These are phyloP conservation scores for Mortierella claussenii DNA, from an alignment of 192 early-diverging fungal species.

Conservation along the genomic window DNA sequence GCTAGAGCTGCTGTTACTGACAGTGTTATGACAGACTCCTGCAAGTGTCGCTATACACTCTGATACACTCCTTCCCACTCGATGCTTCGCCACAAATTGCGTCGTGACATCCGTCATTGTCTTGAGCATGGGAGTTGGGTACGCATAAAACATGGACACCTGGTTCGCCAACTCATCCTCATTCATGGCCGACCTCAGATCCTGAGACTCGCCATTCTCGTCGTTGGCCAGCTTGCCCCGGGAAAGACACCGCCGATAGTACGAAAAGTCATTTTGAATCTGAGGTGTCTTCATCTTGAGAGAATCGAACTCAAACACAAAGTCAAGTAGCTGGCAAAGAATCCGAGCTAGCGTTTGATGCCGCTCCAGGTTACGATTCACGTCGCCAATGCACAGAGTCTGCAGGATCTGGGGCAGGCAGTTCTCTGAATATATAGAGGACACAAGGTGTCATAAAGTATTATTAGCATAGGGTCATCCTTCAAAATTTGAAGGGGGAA, in stretches of 20 bases:
- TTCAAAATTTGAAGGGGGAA: not conserved
- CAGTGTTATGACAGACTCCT: constrained; percentile 81
- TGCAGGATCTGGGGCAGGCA: constrained; percentile 71
- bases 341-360: constrained; percentile 83
- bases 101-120: constrained; percentile 84
- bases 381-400: constrained; percentile 72
- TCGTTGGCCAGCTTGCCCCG: constrained; percentile 77
- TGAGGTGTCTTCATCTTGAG: constrained; percentile 87
- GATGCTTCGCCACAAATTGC: constrained; percentile 66
- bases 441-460: constrained; percentile 2
- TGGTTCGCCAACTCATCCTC: constrained; percentile 90
- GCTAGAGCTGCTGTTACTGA: constrained; percentile 78
- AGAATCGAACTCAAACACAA: constrained; percentile 92
- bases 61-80: constrained; percentile 63
- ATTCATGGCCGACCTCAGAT: constrained; percentile 69
- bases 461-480: not conserved
- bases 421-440: constrained; percentile 54
- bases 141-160: constrained; percentile 96
- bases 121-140: constrained; percentile 94
- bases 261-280: constrained; percentile 98
- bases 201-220: too few relatives aligned
- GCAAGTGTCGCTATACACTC: constrained; percentile 82
- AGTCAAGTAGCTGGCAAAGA: constrained; percentile 85
- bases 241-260: constrained; percentile 90
- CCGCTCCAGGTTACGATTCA: constrained; percentile 71